These are phyloP conservation scores for Persicaria tinctoria DNA, from an alignment of 148 eudicot genomes.

Conservation along the genomic window DNA sequence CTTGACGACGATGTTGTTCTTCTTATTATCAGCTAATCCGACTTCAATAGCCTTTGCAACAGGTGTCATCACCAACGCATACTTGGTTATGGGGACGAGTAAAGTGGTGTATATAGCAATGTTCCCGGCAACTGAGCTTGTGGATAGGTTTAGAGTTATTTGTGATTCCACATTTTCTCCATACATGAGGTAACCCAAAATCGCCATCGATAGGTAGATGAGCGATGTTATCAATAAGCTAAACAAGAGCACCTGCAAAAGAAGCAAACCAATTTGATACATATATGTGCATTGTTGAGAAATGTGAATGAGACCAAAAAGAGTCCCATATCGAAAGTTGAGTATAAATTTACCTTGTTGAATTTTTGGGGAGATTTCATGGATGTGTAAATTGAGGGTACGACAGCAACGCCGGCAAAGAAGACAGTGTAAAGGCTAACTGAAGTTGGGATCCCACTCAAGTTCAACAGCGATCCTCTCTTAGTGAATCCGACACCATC, in stretches of 20 bases:
- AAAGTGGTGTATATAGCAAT: slow-evolving; percentile 36
- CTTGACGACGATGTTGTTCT: slow-evolving; percentile 12
- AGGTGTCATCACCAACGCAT: slow-evolving; percentile 28
- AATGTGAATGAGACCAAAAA: too few relatives aligned
- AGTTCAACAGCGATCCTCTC: slow-evolving; percentile 14
- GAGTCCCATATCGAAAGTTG: too few relatives aligned
- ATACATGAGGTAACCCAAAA: slow-evolving; percentile 25
- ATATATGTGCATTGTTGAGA: neutral
- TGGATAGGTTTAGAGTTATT: slow-evolving; percentile 27
- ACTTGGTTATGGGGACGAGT: slow-evolving; percentile 31
- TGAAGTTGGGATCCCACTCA: slow-evolving; percentile 20
- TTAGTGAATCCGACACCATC: slow-evolving; percentile 22
- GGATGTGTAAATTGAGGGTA: slow-evolving; percentile 28
- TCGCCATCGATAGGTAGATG: slow-evolving; percentile 19
- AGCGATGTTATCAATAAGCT: slow-evolving; percentile 22
- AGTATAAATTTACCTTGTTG: slow-evolving; percentile 21
- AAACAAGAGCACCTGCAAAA: slow-evolving; percentile 21
- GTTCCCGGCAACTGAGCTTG: slow-evolving; percentile 15
- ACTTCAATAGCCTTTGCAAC: slow-evolving; percentile 29
- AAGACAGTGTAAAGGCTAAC: slow-evolving; percentile 27
- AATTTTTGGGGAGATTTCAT: slow-evolving; percentile 21
- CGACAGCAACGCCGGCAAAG: slow-evolving; percentile 28
- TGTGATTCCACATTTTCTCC: slow-evolving; percentile 22
- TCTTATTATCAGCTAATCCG: slow-evolving; percentile 13
- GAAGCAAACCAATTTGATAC: neutral